These are phyloP conservation scores for Ophiostoma ips DNA, from an alignment of 2,329 filamentous ascomycete genomes.

Conservation along the genomic window DNA sequence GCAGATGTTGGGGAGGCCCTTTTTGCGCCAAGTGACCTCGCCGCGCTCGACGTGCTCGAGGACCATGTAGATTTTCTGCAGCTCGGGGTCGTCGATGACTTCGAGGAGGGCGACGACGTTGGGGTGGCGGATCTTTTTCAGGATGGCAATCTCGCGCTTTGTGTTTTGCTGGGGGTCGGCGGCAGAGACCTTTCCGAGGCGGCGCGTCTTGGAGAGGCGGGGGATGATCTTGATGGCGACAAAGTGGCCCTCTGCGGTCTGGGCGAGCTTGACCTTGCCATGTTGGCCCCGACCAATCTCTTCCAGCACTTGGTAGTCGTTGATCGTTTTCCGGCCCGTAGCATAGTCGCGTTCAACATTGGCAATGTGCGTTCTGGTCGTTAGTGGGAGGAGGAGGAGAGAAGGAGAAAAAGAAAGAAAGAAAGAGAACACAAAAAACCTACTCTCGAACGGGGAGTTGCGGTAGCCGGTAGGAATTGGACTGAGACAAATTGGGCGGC, in stretches of 20 bases:
- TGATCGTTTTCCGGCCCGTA: conserved; percentile 90
- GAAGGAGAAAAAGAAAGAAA: no score
- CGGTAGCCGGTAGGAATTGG: conserved; percentile 54
- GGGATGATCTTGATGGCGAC: conserved; percentile 99
- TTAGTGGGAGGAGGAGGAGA: neutral
- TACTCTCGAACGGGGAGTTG: conserved; percentile 65
- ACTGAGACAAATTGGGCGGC: conserved; percentile 39
- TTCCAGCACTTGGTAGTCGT: conserved; percentile 93
- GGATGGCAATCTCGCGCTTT: conserved; percentile 90
- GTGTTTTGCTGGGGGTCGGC: conserved; percentile 60
- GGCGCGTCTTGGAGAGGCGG: conserved; percentile 81
- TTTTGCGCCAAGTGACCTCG: conserved; percentile 87
- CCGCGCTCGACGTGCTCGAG: conserved; percentile 89
- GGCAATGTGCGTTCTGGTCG: conserved; percentile 64
- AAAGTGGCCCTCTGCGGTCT: conserved; percentile 57
- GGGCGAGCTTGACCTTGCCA: conserved; percentile 91
- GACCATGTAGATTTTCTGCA: conserved; percentile 97
- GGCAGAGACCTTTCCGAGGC: conserved; percentile 68
- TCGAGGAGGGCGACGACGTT: conserved; percentile 92
- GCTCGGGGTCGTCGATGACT: conserved; percentile 91
- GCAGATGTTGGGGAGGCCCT: conserved; percentile 71
- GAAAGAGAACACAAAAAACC: conserved; percentile 22
- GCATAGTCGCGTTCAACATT: conserved; percentile 78
- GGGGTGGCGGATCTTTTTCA: conserved; percentile 96
- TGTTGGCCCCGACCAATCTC: conserved; percentile 93